A percentile compares a stretch with the other conserved stretches of the same genome.
phyloP scores from a whole-genome alignment of 108 stramenopile species.

The Aurantiochytrium sp. region DNA sequence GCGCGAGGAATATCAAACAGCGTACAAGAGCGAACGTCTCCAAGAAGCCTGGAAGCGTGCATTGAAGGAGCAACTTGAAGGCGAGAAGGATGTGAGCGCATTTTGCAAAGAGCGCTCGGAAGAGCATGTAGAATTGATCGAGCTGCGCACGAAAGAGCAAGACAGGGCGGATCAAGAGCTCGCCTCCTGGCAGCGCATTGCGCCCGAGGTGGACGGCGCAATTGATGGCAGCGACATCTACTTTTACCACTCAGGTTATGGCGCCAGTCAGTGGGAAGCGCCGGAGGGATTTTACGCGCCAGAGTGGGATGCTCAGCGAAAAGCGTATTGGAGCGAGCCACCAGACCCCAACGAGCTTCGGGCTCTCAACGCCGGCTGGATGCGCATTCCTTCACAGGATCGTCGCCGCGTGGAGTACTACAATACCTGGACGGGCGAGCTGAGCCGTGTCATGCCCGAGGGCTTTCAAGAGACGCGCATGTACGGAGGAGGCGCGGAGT shows the following conservation, averaged over 20 bases:
- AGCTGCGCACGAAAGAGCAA: not conserved
- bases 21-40: not conserved
- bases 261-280: not conserved
- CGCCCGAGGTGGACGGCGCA: not conserved
- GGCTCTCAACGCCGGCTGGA: not conserved
- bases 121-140: not conserved
- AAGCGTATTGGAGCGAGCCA: not conserved
- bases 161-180: not conserved
- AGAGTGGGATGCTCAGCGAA: not conserved
- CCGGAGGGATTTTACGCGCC: not conserved
- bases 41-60: not conserved
- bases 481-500: not conserved
- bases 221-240: not conserved
- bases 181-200: not conserved
- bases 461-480: not conserved
- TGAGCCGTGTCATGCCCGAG: not conserved
- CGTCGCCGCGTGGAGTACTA: not conserved
- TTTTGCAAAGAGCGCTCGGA: not conserved
- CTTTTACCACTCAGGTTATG: not conserved
- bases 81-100: not conserved
- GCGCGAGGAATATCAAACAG: not conserved
- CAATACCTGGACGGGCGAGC: slow-evolving; percentile 1
- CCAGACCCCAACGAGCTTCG: not conserved
- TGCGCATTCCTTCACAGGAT: not conserved
- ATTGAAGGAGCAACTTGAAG: not conserved